These are phyloP conservation scores for Nelumbo lutea DNA, from an alignment of 164 flowering plant species.

Conservation along the genomic window DNA sequence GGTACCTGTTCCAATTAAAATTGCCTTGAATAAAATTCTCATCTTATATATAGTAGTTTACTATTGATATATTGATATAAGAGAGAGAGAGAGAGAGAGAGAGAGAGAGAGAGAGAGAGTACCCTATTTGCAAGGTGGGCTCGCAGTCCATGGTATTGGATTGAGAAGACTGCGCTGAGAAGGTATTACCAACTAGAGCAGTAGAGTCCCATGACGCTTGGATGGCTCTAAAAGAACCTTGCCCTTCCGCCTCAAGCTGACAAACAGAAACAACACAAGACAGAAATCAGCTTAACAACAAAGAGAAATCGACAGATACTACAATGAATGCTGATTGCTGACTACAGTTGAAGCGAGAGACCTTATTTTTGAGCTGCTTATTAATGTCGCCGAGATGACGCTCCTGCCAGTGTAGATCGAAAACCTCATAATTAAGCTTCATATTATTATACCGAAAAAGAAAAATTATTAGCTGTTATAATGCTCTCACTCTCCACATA, in stretches of 20 bases:
- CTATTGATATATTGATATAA: neutral
- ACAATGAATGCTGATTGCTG: neutral
- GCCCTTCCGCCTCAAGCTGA: slow-evolving; percentile 68
- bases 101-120: neutral
- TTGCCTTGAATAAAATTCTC: no score
- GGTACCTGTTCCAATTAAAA: slow-evolving; percentile 24
- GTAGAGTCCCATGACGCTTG: slow-evolving; percentile 54
- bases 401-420: slow-evolving; percentile 42
- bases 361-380: slow-evolving; percentile 79
- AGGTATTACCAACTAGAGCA: slow-evolving; percentile 39
- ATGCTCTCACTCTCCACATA: no score
- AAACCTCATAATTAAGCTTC: neutral
- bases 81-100: neutral
- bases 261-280: neutral
- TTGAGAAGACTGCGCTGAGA: slow-evolving; percentile 38
- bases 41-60: no score
- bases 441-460: neutral
- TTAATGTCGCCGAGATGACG: slow-evolving; percentile 85
- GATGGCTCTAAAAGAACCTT: slow-evolving; percentile 30
- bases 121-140: slow-evolving; percentile 83
- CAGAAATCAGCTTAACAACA: neutral
- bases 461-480: no score
- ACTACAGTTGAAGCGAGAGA: slow-evolving; percentile 10
- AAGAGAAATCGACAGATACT: neutral
- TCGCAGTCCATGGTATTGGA: slow-evolving; percentile 46